Conservation (phyloP, 768 basidiomycete species). For the Naganishia vishniacii region DNA sequence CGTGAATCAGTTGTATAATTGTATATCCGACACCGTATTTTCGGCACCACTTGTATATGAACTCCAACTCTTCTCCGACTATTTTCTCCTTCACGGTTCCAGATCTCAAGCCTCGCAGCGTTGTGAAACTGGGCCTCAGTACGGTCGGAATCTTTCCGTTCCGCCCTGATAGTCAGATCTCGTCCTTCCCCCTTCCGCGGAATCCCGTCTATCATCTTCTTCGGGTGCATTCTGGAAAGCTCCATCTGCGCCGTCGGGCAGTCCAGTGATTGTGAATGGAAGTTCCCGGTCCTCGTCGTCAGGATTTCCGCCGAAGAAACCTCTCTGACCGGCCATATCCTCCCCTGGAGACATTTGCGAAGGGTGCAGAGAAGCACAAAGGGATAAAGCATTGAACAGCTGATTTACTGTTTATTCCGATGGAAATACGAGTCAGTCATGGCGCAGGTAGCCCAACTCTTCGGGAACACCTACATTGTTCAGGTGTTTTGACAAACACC, state of each 20-base stretch:
- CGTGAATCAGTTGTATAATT: no score
- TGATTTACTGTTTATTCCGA: constrained; percentile 7
- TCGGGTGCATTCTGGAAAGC: constrained; percentile 4
- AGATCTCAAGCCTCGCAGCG: no score
- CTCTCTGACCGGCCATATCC: background rate
- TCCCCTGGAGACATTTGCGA: constrained; percentile 4
- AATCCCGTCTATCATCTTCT: background rate
- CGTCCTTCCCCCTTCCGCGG: constrained; percentile 8
- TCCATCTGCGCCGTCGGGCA: constrained; percentile 9
- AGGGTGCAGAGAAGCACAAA: constrained; percentile 8
- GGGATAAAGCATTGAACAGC: constrained; percentile 17
- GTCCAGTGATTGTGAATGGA: constrained; percentile 17
- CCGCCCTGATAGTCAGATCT: constrained; percentile 15
- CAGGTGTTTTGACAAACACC: constrained; percentile 61
- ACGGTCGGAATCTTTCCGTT: constrained; percentile 11
- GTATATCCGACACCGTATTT: no score
- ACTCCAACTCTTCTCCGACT: no score
- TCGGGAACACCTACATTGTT: constrained; percentile 56
- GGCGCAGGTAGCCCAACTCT: background rate
- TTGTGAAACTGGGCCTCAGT: background rate
- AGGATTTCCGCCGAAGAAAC: constrained; percentile 14
- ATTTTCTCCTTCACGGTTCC: no score
- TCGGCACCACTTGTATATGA: no score
- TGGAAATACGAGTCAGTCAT: no score
- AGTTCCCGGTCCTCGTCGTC: constrained; percentile 18